phyloP scores from a whole-genome alignment of 768 basidiomycete genomes.

The Tulasnella sp. region DNA sequence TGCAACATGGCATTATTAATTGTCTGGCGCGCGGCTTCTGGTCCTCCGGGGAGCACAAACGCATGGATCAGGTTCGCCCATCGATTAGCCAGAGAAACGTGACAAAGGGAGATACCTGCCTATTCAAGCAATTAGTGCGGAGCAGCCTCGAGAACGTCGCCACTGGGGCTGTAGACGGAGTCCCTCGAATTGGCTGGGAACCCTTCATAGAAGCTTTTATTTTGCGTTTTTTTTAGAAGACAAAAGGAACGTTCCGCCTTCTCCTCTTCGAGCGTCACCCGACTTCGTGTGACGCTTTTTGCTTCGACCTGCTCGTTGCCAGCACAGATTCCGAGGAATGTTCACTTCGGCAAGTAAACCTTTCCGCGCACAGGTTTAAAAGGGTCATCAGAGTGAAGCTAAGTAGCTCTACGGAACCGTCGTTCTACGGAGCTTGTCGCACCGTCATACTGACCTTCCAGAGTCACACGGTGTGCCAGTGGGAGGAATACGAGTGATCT shows the following conservation, averaged over 20 bases:
- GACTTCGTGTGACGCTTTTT: not conserved
- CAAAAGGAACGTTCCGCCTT: not conserved
- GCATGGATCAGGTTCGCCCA: slow-evolving; percentile 5
- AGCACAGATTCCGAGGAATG: not conserved
- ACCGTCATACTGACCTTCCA: not conserved
- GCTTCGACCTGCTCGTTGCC: not conserved
- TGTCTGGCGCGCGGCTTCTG: not conserved
- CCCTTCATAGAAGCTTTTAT: not conserved
- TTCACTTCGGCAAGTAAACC: not conserved
- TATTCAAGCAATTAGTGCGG: not conserved
- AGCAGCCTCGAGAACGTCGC: not conserved
- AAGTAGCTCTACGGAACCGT: not conserved
- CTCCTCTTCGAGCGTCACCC: not conserved
- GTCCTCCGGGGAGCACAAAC: not conserved
- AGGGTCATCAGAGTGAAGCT: not conserved
- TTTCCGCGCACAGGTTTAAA: not conserved
- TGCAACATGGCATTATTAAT: not conserved
- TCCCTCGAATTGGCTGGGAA: not conserved
- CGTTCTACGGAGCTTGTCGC: not conserved
- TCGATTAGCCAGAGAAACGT: not conserved
- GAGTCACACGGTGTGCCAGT: not conserved
- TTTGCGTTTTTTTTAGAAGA: too few relatives aligned
- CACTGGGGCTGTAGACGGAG: not conserved
- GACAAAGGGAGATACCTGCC: not conserved
- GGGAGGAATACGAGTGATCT: not conserved